Evolutionary conservation across 2,329 filamentous ascomycete genomes (phyloP), one percentile per base, ranked within the genome.

Genomic region (Nothophoma quercina): DNA sequence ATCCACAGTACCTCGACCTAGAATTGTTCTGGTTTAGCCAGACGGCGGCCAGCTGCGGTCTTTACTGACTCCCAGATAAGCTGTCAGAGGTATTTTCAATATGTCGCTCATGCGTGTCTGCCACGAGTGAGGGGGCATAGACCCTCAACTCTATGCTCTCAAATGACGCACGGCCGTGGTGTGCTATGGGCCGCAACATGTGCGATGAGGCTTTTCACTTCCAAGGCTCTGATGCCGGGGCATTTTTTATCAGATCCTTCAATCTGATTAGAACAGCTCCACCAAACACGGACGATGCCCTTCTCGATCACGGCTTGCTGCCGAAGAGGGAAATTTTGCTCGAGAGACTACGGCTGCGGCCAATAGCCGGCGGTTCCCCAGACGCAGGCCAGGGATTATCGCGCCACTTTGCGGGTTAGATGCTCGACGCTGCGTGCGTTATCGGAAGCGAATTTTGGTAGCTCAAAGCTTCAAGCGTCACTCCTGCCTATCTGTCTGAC

Each of bases 361-460:
- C 58, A 63, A 64, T 60, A 53, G 54, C 18, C 50, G 28, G 55
- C 39, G 28, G 45, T 59, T 57, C 59, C 59, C 59, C 58, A 58
- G 58, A 59, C 50, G 50, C 50, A 56, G 43, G 44, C 41, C 49
- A 28, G 39, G 45, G 51, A 45, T 51, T 47, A 47, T 59, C 35
- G 60, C 52, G 57, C 58, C 59, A 63, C 61, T 51, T 50, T 58
- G 58, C 52, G 52, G 58, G 58, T 55, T 51, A 42, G 45, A 55
- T 42, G 48, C 34, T 60, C 35, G 55, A 51, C 49, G 58, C 49
- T 46, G 60, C 48, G 55, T 58, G 59, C 67, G 66, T 64, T 70
- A 71, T 67, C 68, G 67, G 65, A 61, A 64, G 61, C 66, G 66
- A 69, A 67, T 68, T 69, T 70, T 65, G 59, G 51, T 48, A 49